These are phyloP conservation scores for Cunninghamia lanceolata DNA, from an alignment of 75 land plant genomes.

Conservation along the genomic window DNA sequence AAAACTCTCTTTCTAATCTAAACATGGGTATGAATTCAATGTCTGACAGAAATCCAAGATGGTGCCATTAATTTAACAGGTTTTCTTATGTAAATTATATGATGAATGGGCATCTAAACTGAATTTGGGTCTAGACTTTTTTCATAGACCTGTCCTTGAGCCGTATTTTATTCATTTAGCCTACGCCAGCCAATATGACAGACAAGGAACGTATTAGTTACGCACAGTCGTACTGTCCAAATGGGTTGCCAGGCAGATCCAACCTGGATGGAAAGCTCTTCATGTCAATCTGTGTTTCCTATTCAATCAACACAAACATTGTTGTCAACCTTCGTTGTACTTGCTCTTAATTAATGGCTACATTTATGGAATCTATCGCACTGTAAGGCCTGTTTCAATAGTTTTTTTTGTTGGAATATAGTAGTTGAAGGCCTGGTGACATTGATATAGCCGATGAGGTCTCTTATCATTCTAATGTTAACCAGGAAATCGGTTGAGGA, in stretches of 20 bases:
- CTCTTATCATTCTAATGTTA: background rate
- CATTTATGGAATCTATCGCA: background rate
- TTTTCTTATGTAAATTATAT: no score
- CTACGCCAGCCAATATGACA: no score
- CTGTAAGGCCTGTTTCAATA: background rate
- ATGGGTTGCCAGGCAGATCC: slow-evolving; percentile 5
- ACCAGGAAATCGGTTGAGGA: background rate
- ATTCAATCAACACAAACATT: background rate
- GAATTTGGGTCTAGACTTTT: no score
- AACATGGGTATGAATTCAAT: background rate
- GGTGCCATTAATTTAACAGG: background rate
- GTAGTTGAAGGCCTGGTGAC: background rate
- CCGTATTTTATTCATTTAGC: no score
- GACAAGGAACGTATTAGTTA: background rate
- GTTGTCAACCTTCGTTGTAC: background rate
- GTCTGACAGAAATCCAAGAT: background rate
- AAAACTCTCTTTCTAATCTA: no score
- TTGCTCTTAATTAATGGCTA: background rate
- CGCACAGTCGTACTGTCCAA: background rate
- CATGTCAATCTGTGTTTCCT: background rate
- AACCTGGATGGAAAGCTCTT: background rate
- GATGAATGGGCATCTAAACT: no score
- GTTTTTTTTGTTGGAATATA: background rate
- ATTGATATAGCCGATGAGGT: background rate
- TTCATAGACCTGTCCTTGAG: no score